Percentiles rank a stretch among this genome's conserved stretches.
These are phyloP conservation scores for Piloderma croceum DNA, from an alignment of 768 basidiomycete species.

Conservation along the genomic window DNA sequence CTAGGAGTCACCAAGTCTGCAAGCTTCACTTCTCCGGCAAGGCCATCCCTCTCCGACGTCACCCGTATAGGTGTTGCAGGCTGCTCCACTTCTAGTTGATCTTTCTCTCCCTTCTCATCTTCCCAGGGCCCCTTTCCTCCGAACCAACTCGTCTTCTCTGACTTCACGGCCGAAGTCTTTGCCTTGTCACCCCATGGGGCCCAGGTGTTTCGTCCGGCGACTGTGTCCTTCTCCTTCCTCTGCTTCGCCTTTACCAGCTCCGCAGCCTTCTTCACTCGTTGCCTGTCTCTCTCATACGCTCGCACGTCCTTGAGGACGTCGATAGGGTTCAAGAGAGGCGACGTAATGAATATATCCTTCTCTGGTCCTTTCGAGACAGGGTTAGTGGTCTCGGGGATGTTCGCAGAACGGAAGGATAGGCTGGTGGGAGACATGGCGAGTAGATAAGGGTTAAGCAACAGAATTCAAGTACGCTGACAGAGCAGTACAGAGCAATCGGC, in stretches of 20 bases:
- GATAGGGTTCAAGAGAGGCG: not conserved
- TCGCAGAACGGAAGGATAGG: no score
- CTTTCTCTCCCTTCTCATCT: not conserved
- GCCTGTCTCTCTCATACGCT: constrained; percentile 45
- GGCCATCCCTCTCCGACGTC: constrained; percentile 1
- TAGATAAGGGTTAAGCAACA: no score
- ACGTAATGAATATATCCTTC: not conserved
- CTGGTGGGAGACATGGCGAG: no score
- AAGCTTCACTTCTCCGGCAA: constrained; percentile 28
- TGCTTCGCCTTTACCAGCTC: constrained; percentile 18
- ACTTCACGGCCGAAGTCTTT: constrained; percentile 10
- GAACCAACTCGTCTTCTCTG: constrained; percentile 1
- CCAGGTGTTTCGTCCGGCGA: constrained; percentile 6
- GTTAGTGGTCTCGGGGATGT: no score
- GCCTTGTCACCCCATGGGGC: constrained; percentile 23
- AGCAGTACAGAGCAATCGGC: no score
- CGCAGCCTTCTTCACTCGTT: constrained; percentile 40
- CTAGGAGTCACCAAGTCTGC: constrained; percentile 26
- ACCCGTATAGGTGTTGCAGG: constrained; percentile 3
- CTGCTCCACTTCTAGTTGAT: constrained; percentile 1
- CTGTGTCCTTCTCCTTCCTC: constrained; percentile 8
- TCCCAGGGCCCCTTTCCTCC: not conserved
- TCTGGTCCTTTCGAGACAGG: not conserved
- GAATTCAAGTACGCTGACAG: no score
- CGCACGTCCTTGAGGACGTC: constrained; percentile 36